phyloP scores from a whole-genome alignment of 2,329 filamentous ascomycete genomes.

The Talaromyces sp. region DNA sequence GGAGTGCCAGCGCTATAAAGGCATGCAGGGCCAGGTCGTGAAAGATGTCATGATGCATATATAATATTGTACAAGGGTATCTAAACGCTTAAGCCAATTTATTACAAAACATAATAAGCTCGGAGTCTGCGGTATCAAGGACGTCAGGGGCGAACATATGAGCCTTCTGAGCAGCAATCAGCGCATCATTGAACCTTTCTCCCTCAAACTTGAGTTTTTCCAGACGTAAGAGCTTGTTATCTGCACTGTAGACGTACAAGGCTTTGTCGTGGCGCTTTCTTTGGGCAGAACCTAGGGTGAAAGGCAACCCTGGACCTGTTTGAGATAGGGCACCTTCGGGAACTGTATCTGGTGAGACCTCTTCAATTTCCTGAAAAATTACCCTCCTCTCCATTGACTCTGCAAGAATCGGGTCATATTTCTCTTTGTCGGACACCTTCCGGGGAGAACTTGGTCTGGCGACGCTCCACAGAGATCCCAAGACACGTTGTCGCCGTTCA shows the following conservation, averaged over 20 bases:
- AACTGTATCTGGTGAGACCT: conserved; percentile 21
- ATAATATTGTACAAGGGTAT: conserved; percentile 3
- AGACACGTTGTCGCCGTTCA: conserved; percentile 54
- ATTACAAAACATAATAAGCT: conserved; percentile 35
- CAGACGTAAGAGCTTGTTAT: conserved; percentile 36
- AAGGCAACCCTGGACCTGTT: conserved; percentile 37
- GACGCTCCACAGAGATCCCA: conserved; percentile 65
- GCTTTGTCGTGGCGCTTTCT: conserved; percentile 22
- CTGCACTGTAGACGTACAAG: conserved; percentile 38
- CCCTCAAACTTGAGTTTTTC: conserved; percentile 42
- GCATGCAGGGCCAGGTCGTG: neutral
- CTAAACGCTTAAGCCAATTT: conserved; percentile 27
- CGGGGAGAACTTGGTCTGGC: conserved; percentile 25
- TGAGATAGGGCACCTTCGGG: conserved; percentile 24
- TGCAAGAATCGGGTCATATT: neutral
- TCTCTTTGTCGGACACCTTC: conserved; percentile 16
- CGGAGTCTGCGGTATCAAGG: conserved; percentile 25
- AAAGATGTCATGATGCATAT: neutral
- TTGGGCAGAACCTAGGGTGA: conserved; percentile 29
- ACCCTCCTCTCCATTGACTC: conserved; percentile 30
- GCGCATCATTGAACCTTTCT: conserved; percentile 33
- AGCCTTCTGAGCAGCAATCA: conserved; percentile 40
- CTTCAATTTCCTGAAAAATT: conserved; percentile 38
- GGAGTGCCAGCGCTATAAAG: too few relatives aligned
- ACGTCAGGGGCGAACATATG: conserved; percentile 34